Evolutionary conservation across 2,329 filamentous ascomycete species (phyloP), one percentile per base, ranked within the genome.

Genomic region (Ophiostoma tasmaniense): DNA sequence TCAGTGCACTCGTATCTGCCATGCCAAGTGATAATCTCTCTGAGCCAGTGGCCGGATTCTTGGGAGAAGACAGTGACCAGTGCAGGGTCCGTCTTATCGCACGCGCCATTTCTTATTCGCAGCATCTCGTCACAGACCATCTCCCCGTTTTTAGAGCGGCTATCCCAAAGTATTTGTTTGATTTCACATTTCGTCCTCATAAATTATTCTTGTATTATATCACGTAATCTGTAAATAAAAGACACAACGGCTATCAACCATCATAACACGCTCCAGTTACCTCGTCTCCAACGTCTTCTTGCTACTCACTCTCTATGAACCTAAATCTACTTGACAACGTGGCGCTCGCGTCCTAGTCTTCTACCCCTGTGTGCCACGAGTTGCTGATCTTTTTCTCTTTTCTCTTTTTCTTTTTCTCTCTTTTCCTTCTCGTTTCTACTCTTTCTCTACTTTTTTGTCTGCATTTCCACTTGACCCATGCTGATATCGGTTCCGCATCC

Each of bases 401-500:
- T 13, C 5, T 42, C 11, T 35, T 10, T 61, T 50, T 20, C 17
- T 1, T 50, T 50, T 17, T 50, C 6, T n/a, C 20, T 50, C 45
- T 14, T 13, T 39, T 13, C 10, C 7, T n/a, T n/a, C n/a, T n/a
- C n/a, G n/a, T n/a, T n/a, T n/a, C 20, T 55, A 28, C 50, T 25
- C 8, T 55, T 25, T 25, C 50, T 39, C 13, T 30, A 10, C 13
- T 20, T 30, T 17, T 11, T 17, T 42, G 5, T 13, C 13, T 42
- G 10, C 5, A 45, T n/a, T 55, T 55, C 50, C 50, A 55, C 50
- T 25, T 25, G 55, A 61, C 13, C 25, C 55, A 17, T 61, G 25
- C 25, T 35, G 28, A 22, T 64, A 37, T 64, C 61, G 61, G 61
- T 64, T 37, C 61, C 61, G 61, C 61, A 64, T 64, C 61, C 33